Percentiles rank a stretch among this genome's conserved stretches.
Conservation (phyloP, 2,329 filamentous ascomycete genomes). For the Bertia moriformis region DNA sequence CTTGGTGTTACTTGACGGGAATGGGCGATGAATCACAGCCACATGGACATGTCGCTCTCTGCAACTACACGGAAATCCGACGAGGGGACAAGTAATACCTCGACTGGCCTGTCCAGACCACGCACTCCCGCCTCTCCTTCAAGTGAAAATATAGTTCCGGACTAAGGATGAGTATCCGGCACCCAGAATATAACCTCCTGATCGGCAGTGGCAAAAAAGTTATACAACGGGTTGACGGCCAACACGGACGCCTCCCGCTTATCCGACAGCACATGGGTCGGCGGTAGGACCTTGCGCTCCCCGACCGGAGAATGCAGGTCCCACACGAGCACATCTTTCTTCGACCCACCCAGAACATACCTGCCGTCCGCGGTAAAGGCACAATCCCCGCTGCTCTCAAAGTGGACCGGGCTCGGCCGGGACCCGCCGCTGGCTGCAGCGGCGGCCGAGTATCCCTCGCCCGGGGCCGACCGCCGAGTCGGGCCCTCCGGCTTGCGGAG, state of each 20-base stretch:
- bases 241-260: slow-evolving; percentile 59
- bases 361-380: slow-evolving; percentile 82
- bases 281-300: slow-evolving; percentile 44
- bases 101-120: too few species aligned
- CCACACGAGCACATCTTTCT: slow-evolving; percentile 71
- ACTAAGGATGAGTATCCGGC: slow-evolving; percentile 47
- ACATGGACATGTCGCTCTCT: too few species aligned
- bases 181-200: slow-evolving; percentile 70
- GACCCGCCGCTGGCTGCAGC: slow-evolving; percentile 26
- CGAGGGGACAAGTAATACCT: too few species aligned
- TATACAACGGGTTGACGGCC: slow-evolving; percentile 80
- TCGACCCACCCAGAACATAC: slow-evolving; percentile 66
- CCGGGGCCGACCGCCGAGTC: slow-evolving; percentile 34
- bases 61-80: too few species aligned
- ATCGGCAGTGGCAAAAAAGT: slow-evolving; percentile 81
- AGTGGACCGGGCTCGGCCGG: slow-evolving; percentile 19
- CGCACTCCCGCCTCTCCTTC: too few species aligned
- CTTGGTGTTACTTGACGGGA: too few species aligned
- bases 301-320: slow-evolving; percentile 51
- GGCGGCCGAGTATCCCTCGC: slow-evolving; percentile 26
- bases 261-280: slow-evolving; percentile 49
- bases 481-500: slow-evolving; percentile 43
- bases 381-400: slow-evolving; percentile 60
- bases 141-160: too few species aligned
- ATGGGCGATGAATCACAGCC: too few species aligned